Evolutionary conservation across 176 grass and related monocot genomes (phyloP).

Genomic region (Lolium perenne): DNA sequence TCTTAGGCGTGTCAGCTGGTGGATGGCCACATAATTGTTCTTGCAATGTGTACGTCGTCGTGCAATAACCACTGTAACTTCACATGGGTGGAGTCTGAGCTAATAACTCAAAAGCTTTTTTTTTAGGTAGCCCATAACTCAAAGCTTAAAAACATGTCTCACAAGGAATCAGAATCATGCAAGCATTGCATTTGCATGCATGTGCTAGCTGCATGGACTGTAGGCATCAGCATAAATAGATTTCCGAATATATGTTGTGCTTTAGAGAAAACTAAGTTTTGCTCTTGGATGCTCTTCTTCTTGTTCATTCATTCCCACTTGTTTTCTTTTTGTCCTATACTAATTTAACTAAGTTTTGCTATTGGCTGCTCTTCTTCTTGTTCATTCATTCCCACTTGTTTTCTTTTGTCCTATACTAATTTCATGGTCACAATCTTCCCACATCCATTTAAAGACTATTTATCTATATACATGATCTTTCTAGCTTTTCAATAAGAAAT

Average conservation of each 20-base stretch:
- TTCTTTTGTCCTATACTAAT: too few relatives aligned
- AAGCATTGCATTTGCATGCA: background rate
- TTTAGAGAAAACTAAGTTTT: background rate
- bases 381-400: background rate
- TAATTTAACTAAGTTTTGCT: background rate
- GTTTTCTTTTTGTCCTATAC: too few relatives aligned
- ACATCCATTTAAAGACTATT: background rate
- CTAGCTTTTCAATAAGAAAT: background rate
- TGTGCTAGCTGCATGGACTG: background rate
- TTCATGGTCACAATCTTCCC: background rate
- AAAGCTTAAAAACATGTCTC: background rate
- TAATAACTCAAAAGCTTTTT: background rate
- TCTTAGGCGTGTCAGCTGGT: conserved; percentile 23
- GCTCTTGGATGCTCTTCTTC: background rate
- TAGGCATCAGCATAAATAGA: background rate
- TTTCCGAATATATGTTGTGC: background rate
- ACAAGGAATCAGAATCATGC: background rate
- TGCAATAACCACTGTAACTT: conserved; percentile 6
- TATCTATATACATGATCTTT: background rate
- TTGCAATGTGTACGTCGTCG: background rate
- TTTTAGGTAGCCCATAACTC: background rate
- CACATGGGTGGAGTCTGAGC: background rate
- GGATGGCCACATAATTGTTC: conserved; percentile 38
- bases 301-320: too few relatives aligned
- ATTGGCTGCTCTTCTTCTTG: background rate